Evolutionary conservation across 2,329 filamentous ascomycete genomes (phyloP).

Genomic region (Zopfia rhizophila): DNA sequence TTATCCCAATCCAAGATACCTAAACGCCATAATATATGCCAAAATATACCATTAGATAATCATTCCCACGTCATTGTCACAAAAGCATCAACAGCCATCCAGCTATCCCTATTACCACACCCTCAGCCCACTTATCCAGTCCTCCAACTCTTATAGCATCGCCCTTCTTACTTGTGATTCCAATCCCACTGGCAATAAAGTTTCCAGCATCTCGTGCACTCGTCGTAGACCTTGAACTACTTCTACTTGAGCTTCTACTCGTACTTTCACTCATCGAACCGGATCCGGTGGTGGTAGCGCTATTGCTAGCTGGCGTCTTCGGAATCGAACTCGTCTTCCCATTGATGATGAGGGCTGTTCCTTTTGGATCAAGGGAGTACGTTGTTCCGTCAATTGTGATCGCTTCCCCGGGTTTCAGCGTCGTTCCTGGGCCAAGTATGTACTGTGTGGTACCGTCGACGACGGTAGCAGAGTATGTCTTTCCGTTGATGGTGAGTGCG

Average conservation of each 20-base stretch:
- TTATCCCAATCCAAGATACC: neutral
- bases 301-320: slow-evolving; percentile 36
- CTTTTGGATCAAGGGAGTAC: slow-evolving; percentile 36
- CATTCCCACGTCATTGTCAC: too few species aligned
- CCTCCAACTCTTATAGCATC: slow-evolving; percentile 21
- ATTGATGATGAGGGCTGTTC: slow-evolving; percentile 45
- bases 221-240: slow-evolving; percentile 10
- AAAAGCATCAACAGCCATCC: slow-evolving; percentile 41
- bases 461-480: slow-evolving; percentile 35
- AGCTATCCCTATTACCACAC: slow-evolving; percentile 34
- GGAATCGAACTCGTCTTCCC: slow-evolving; percentile 42
- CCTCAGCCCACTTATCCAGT: slow-evolving; percentile 38
- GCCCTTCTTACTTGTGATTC: slow-evolving; percentile 28
- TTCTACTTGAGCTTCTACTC: slow-evolving; percentile 5
- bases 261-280: slow-evolving; percentile 17
- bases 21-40: slow-evolving; percentile 13
- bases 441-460: slow-evolving; percentile 40
- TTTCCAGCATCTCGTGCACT: slow-evolving; percentile 25
- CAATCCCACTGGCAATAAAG: slow-evolving; percentile 41
- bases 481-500: slow-evolving; percentile 38
- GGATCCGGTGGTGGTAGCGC: slow-evolving; percentile 33
- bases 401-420: slow-evolving; percentile 34
- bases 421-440: slow-evolving; percentile 31
- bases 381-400: slow-evolving; percentile 41
- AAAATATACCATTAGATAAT: neutral